These are phyloP conservation scores for Malassezia sympodialis DNA, from an alignment of 1,284 basidiomycete species.

Conservation along the genomic window DNA sequence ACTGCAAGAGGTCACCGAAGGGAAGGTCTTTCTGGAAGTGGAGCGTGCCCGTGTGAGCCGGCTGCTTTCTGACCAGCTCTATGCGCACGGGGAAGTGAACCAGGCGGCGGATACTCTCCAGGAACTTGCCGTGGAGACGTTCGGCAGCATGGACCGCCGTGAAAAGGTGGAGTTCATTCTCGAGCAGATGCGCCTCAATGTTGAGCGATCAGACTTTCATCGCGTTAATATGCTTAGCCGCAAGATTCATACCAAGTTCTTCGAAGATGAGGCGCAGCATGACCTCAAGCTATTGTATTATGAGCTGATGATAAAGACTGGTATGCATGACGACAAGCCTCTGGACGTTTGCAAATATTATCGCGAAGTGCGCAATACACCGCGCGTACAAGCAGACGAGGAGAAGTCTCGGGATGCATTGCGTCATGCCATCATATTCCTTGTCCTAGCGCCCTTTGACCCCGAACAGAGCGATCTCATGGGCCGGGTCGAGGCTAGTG, in stretches of 20 bases:
- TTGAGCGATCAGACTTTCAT: slow-evolving; percentile 65
- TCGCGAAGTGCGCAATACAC: slow-evolving; percentile 91
- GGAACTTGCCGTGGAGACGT: slow-evolving; percentile 96
- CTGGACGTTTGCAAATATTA: slow-evolving; percentile 92
- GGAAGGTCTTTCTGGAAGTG: slow-evolving; percentile 98
- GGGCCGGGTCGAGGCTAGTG: slow-evolving; percentile 64
- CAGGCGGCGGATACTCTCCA: slow-evolving; percentile 54
- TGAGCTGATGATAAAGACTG: slow-evolving; percentile 88
- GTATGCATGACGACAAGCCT: slow-evolving; percentile 71
- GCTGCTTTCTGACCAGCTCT: slow-evolving; percentile 36
- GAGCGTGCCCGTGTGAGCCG: slow-evolving; percentile 71
- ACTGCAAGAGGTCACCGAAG: slow-evolving; percentile 81
- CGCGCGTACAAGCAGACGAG: slow-evolving; percentile 65
- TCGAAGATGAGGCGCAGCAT: slow-evolving; percentile 79
- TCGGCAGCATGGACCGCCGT: slow-evolving; percentile 90
- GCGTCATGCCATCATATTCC: slow-evolving; percentile 78
- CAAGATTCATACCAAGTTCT: slow-evolving; percentile 87
- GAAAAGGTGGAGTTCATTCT: slow-evolving; percentile 98
- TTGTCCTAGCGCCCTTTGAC: slow-evolving; percentile 81
- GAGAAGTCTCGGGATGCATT: slow-evolving; percentile 36
- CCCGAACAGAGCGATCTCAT: slow-evolving; percentile 98
- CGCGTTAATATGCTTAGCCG: slow-evolving; percentile 81
- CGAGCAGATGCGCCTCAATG: slow-evolving; percentile 94
- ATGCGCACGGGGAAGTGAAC: slow-evolving; percentile 28
- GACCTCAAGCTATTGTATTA: slow-evolving; percentile 93